A percentile compares a stretch with the other conserved stretches of the same genome.
phyloP scores from a whole-genome alignment of 805 yeast species.

The Starmerella tilneyi region DNA sequence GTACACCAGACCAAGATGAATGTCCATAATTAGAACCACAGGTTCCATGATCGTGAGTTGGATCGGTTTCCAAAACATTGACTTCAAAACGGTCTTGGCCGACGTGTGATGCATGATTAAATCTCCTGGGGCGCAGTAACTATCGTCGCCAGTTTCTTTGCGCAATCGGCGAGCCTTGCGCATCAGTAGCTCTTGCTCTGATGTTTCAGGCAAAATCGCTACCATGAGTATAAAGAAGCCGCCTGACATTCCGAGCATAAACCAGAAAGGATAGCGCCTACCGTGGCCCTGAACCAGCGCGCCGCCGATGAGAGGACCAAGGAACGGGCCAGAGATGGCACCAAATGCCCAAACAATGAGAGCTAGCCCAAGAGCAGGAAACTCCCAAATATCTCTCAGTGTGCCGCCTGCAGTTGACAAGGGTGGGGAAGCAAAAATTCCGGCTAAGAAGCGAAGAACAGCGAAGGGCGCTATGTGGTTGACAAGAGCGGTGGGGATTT shows the following conservation, averaged over 20 bases:
- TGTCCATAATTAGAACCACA: constrained; percentile 43
- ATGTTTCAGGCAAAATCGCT: constrained; percentile 43
- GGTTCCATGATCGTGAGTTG: constrained; percentile 46
- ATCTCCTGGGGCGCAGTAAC: constrained; percentile 20
- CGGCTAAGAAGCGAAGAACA: constrained; percentile 44
- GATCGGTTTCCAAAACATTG: constrained; percentile 32
- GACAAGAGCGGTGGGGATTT: constrained; percentile 47
- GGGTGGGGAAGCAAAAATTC: constrained; percentile 48
- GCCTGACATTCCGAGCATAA: constrained; percentile 36
- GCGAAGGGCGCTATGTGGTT: constrained; percentile 43
- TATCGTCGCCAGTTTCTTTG: constrained; percentile 32
- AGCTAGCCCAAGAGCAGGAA: constrained; percentile 39
- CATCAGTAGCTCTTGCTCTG: constrained; percentile 36
- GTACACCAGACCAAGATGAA: constrained; percentile 44
- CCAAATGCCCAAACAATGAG: constrained; percentile 46
- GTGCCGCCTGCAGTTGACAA: constrained; percentile 52
- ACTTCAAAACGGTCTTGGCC: constrained; percentile 10
- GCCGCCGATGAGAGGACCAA: constrained; percentile 51
- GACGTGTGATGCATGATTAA: constrained; percentile 5
- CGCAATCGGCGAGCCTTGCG: constrained; percentile 43
- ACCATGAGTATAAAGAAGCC: constrained; percentile 32
- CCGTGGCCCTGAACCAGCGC: constrained; percentile 37
- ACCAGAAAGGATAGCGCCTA: constrained; percentile 52
- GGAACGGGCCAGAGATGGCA: constrained; percentile 45
- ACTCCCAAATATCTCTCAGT: constrained; percentile 40